phyloP scores from a whole-genome alignment of 2,329 filamentous ascomycete genomes.

The Pseudogymnoascus sp. region DNA sequence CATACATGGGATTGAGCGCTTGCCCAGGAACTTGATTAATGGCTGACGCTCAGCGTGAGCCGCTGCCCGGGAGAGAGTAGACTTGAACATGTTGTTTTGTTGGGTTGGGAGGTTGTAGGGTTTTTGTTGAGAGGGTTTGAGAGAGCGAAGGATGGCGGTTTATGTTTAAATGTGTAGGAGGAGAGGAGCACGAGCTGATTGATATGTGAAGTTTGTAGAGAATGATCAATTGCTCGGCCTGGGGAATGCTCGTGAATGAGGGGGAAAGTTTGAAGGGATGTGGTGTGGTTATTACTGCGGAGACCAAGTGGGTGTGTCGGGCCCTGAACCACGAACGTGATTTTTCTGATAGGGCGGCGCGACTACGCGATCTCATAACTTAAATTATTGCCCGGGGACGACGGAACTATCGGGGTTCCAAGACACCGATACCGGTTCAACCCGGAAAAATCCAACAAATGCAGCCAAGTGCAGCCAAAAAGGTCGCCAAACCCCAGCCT shows the following conservation, averaged over 20 bases:
- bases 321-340: not conserved
- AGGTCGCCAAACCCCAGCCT: not conserved
- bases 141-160: not conserved
- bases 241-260: not conserved
- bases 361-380: constrained; percentile 1
- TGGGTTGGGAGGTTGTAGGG: not conserved
- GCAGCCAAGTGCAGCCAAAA: not conserved
- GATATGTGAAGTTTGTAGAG: not conserved
- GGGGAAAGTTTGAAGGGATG: not conserved
- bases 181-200: constrained; percentile 2
- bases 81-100: constrained; percentile 6
- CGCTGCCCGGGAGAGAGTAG: constrained; percentile 13
- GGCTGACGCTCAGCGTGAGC: constrained; percentile 29
- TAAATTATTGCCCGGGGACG: constrained; percentile 2
- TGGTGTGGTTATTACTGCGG: constrained; percentile 5
- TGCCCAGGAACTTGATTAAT: constrained; percentile 35
- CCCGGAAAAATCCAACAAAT: constrained; percentile 4
- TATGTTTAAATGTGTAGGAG: not conserved
- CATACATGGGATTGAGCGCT: constrained; percentile 32
- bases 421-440: constrained; percentile 5
- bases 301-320: not conserved
- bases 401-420: constrained; percentile 4
- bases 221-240: not conserved
- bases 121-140: not conserved
- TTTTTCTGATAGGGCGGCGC: constrained; percentile 7